Percentiles rank a stretch among this genome's conserved stretches.
phyloP scores from a whole-genome alignment of 495 filamentous ascomycete species.

The Annulohypoxylon bovei region DNA sequence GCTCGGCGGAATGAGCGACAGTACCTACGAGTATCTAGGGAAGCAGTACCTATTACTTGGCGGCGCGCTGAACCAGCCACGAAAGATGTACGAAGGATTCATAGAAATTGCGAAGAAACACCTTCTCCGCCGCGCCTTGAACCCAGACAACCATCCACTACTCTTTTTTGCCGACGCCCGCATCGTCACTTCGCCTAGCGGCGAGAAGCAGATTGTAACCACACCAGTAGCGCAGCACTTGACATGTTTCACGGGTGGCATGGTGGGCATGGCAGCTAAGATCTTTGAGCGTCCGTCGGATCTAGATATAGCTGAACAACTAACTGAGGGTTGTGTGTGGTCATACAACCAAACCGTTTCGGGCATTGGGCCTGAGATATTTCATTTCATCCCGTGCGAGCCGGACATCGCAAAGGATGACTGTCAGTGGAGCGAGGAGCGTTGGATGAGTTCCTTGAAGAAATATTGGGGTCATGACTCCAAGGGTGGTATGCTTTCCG shows the following conservation, averaged over 20 bases:
- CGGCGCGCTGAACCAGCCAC: constrained; percentile 77
- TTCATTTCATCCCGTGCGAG: constrained; percentile 68
- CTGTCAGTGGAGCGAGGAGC: constrained; percentile 45
- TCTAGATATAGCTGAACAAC: constrained; percentile 73
- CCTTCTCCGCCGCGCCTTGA: constrained; percentile 71
- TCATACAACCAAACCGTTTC: constrained; percentile 75
- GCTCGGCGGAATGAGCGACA: constrained; percentile 81
- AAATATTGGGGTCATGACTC: constrained; percentile 45
- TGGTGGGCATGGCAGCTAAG: constrained; percentile 83
- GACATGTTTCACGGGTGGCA: constrained; percentile 83
- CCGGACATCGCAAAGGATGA: constrained; percentile 44
- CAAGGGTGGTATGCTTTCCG: constrained; percentile 42
- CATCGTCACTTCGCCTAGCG: constrained; percentile 36
- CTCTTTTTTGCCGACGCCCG: constrained; percentile 66
- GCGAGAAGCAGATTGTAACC: constrained; percentile 34
- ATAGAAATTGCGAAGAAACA: constrained; percentile 73
- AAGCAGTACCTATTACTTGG: constrained; percentile 76
- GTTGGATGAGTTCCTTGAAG: constrained; percentile 44
- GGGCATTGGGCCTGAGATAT: constrained; percentile 83
- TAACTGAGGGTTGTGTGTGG: constrained; percentile 92
- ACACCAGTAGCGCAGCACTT: constrained; percentile 54
- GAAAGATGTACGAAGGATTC: constrained; percentile 76
- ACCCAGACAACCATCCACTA: constrained; percentile 70
- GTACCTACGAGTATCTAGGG: constrained; percentile 85
- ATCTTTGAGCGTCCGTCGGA: constrained; percentile 76